Evolutionary conservation across 768 basidiomycete genomes (phyloP), one percentile per base, ranked within the genome.

Genomic region (Amanita phalloides): DNA sequence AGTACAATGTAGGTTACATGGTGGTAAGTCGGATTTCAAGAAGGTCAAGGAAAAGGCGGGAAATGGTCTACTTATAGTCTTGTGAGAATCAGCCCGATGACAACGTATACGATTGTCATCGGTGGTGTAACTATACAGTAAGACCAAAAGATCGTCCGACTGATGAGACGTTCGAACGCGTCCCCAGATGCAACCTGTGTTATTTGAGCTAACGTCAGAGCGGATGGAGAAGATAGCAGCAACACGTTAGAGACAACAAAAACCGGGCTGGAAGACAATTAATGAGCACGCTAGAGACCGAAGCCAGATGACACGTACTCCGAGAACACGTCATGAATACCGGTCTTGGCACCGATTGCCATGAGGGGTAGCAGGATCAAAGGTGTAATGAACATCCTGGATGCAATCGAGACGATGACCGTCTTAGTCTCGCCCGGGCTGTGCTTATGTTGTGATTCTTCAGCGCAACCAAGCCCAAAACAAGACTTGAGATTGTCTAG

Each of bases 121-220:
- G 89, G 87, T 2, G 93, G 92, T 0, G 93, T 94, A 51, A 93
- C 70, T 32, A 91, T 68, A 58, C 89, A 92, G 62, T 95, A 97
- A 2, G 85, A 77, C 90, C 91, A 93, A 64, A 92, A 92, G 54
- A 97, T 90, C 0, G 94, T 97, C 49, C 89, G 78, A 54, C 82
- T 85, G 64, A 96, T 86, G 33, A 97, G 75, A 1, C 91, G 74
- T 68, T 97, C 95, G 62, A 98, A 97, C 0, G 89, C 83, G 60
- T 90, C 90, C 2, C 90, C 88, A 0, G 60, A 84, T 1, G 84
- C 86, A 0, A 87, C 51, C 63, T 90, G 86, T 0, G 91, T 90
- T 59, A 93, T 90, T 73, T 88, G 72, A 4, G 72, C 75, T 17
- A 74, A 66, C 0, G 67, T 71, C 32, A 68, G 49, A 8, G 91